Conservation (phyloP, 1,284 basidiomycete genomes). For the Austropuccinia psidii region DNA sequence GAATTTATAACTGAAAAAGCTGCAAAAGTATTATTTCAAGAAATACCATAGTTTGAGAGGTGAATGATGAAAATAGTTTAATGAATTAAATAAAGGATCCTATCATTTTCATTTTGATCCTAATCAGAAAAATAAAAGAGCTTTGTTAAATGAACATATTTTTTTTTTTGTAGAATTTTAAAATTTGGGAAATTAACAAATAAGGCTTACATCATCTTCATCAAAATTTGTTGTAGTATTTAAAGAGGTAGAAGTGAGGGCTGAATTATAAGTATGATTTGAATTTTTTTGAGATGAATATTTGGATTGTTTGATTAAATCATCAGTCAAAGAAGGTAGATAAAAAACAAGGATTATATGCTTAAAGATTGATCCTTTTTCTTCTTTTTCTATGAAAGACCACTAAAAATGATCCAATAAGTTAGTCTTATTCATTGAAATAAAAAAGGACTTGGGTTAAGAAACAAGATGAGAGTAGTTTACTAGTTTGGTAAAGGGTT, state of each 20-base stretch:
- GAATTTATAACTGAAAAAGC: background rate
- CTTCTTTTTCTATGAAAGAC: slow-evolving; percentile 61
- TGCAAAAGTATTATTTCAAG: slow-evolving; percentile 1
- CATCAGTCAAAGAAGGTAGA: slow-evolving; percentile 74
- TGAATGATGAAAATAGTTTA: background rate
- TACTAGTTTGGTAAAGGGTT: slow-evolving; percentile 72
- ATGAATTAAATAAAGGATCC: slow-evolving; percentile 28
- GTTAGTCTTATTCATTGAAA: background rate
- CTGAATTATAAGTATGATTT: background rate
- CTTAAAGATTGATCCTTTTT: slow-evolving; percentile 73
- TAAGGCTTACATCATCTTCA: slow-evolving; percentile 36
- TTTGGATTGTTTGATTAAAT: slow-evolving; percentile 51
- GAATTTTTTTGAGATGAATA: slow-evolving; percentile 45
- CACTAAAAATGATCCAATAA: slow-evolving; percentile 56
- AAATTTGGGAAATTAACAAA: background rate
- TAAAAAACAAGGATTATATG: slow-evolving; percentile 93
- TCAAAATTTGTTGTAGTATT: slow-evolving; percentile 33
- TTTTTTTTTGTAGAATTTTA: no score
- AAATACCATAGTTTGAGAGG: slow-evolving; percentile 3
- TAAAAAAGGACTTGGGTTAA: no score
- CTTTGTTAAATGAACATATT: background rate
- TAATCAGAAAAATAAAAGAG: background rate
- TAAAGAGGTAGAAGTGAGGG: background rate
- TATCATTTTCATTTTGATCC: no score
- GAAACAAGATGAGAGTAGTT: slow-evolving; percentile 42